Conservation (phyloP, 2,329 filamentous ascomycete genomes). For the Beauveria rudraprayagi region DNA sequence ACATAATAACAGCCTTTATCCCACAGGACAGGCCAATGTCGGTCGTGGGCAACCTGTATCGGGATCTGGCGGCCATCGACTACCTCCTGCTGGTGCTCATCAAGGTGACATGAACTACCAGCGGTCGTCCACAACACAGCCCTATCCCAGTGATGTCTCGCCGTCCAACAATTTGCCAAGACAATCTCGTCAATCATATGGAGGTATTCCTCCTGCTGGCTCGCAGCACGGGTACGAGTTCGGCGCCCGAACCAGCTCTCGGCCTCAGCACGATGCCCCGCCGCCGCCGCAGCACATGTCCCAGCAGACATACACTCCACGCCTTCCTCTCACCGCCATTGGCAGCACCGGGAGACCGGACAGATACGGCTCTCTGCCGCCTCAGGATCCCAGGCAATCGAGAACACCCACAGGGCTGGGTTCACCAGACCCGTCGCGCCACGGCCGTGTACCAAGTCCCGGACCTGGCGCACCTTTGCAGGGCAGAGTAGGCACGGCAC, state of each 20-base stretch:
- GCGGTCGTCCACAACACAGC: constrained; percentile 16
- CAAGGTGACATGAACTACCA: constrained; percentile 19
- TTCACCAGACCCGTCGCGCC: constrained; percentile 14
- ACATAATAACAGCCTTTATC: not conserved
- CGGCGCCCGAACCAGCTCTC: constrained; percentile 27
- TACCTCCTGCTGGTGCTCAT: constrained; percentile 28
- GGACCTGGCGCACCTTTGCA: constrained; percentile 14
- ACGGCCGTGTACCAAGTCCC: constrained; percentile 15
- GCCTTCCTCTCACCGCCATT: constrained; percentile 14
- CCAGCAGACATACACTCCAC: not conserved
- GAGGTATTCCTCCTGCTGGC: constrained; percentile 14
- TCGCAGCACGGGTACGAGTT: constrained; percentile 28
- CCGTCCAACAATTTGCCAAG: constrained; percentile 7
- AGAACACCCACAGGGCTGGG: constrained; percentile 16
- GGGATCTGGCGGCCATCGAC: constrained; percentile 28
- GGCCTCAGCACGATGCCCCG: constrained; percentile 9
- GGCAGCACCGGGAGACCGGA: constrained; percentile 20
- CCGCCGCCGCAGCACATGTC: not conserved
- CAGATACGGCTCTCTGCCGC: constrained; percentile 25
- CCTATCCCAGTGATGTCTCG: constrained; percentile 15
- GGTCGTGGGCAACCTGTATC: constrained; percentile 34
- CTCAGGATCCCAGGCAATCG: constrained; percentile 15
- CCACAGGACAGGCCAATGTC: constrained; percentile 20
- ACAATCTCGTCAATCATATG: constrained; percentile 4
- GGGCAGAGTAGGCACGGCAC: constrained; percentile 30